A percentile compares a stretch with the other conserved stretches of the same genome.
Evolutionary conservation across 1,139 yeast genomes (phyloP).

Genomic region (Saccharomyces hybrid): DNA sequence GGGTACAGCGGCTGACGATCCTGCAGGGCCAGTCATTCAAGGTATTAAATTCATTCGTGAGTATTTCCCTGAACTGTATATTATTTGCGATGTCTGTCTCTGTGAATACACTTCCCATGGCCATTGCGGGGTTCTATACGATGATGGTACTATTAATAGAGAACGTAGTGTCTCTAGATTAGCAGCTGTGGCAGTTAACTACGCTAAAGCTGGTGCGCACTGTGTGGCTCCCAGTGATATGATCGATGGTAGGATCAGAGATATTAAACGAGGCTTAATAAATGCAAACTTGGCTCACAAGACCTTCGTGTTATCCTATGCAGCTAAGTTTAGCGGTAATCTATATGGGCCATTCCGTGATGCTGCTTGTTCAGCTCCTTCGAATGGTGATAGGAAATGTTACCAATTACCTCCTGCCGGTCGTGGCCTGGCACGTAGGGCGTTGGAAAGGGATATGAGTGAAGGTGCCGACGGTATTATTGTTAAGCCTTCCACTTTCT

Average conservation of each 20-base stretch:
- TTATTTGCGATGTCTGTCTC: constrained; percentile 90
- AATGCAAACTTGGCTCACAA: constrained; percentile 81
- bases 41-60: constrained; percentile 58
- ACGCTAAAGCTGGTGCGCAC: constrained; percentile 92
- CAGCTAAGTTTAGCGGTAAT: constrained; percentile 88
- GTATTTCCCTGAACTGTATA: constrained; percentile 71
- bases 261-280: constrained; percentile 77
- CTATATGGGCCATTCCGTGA: constrained; percentile 97
- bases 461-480: constrained; percentile 97
- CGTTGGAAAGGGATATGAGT: constrained; percentile 69
- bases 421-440: constrained; percentile 88
- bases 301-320: constrained; percentile 83
- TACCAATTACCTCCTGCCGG: constrained; percentile 94
- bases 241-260: constrained; percentile 92
- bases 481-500: constrained; percentile 95
- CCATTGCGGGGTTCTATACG: constrained; percentile 85
- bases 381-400: constrained; percentile 83
- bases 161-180: constrained; percentile 70
- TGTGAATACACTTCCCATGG: constrained; percentile 97
- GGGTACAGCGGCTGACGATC: constrained; percentile 94
- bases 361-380: constrained; percentile 89
- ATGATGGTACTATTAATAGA: constrained; percentile 78
- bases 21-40: constrained; percentile 86
- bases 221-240: constrained; percentile 97
- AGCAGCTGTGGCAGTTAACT: constrained; percentile 91